Evolutionary conservation across 345 rosid genomes (phyloP), one percentile per base, ranked within the genome.

Genomic region (Euclidium syriacum): DNA sequence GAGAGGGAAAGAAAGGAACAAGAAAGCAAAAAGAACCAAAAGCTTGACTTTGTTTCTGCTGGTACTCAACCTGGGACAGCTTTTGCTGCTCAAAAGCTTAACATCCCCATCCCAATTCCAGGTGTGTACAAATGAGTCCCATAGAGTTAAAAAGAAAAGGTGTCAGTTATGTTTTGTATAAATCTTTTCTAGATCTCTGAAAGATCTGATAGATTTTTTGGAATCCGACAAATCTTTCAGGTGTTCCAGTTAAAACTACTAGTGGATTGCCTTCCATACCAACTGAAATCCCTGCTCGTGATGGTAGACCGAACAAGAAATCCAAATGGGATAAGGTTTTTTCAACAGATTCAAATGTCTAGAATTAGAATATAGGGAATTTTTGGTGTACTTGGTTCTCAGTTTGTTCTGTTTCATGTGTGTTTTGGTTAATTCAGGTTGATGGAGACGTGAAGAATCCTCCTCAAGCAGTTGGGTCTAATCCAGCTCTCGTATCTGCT

Each of bases 271-370:
- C 63, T 41, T 47, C 89, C 3, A 32, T 71, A 49, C 72, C 80
- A 51, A 33, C 75, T 19, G 68, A 75, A 38, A 65, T 74, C n/a
- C 55, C 65, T 75, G 30, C 71, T 30, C 80, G 85, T 18, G 95
- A 94, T 49, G 85, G 84, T 53, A 77, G 92, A 74, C 91, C 80
- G 17, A 90, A 80, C 79, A 89, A 89, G 80, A 94, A 84, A 75
- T 90, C 95, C 33, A 88, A 94, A 74, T 90, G 99, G 99, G 97
- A 87, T 67, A 85, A 87, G 96, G 95, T 92, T 69, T 38, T 55
- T 18, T 24, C 8, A 63, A 23, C 43, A 12, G 24, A 27, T 55
- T 36, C 14, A 6, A 9, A 10, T 55, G 43, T 63, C 25, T 56
- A 38, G 9, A 39, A 16, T 47, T 34, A n/a, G 40, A 64, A 44